Evolutionary conservation across 805 yeast species (phyloP).

Genomic region (Starmera amethionina): DNA sequence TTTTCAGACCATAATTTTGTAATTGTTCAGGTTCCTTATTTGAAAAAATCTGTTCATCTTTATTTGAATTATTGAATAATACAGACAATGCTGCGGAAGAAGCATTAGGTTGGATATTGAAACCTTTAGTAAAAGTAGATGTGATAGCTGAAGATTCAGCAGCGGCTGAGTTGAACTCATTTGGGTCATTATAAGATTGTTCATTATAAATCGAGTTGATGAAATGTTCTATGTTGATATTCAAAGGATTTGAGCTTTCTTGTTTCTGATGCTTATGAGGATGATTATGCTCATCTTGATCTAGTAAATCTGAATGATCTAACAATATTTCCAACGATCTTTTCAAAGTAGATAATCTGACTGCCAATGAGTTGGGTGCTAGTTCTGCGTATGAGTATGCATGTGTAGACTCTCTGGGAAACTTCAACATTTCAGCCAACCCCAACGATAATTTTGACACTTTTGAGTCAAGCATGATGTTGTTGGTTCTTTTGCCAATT

Average conservation of each 20-base stretch:
- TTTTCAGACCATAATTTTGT: conserved; percentile 24
- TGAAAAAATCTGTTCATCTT: background rate
- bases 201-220: conserved; percentile 15
- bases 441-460: conserved; percentile 21
- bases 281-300: conserved; percentile 1
- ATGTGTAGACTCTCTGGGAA: conserved; percentile 74
- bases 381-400: conserved; percentile 79
- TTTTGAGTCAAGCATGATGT: conserved; percentile 1
- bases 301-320: conserved; percentile 17
- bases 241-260: conserved; percentile 5
- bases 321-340: conserved; percentile 66
- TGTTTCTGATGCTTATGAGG: background rate
- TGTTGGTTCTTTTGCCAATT: background rate
- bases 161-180: background rate
- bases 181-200: background rate
- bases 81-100: conserved; percentile 31
- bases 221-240: conserved; percentile 18
- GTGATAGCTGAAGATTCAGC: conserved; percentile 1
- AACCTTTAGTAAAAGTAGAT: conserved; percentile 3
- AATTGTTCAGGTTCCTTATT: background rate
- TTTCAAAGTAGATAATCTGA: conserved; percentile 63
- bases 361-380: conserved; percentile 71
- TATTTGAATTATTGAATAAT: conserved; percentile 13
- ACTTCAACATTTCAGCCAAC: conserved; percentile 39
- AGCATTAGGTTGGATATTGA: conserved; percentile 26